A percentile compares a stretch with the other conserved stretches of the same genome.
Evolutionary conservation across 345 rosid species (phyloP).

Genomic region (Brassica carinata): DNA sequence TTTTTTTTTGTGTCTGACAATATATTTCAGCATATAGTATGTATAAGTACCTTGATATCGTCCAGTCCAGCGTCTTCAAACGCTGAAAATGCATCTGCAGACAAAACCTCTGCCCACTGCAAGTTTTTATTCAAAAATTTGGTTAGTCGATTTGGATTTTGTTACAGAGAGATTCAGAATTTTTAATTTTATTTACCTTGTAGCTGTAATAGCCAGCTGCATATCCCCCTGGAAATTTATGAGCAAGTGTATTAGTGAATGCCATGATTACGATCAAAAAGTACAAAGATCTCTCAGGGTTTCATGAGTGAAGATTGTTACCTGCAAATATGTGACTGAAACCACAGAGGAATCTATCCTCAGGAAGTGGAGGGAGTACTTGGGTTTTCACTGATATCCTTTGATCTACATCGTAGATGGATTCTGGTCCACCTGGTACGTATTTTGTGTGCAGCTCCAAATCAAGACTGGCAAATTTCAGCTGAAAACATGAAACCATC

Average conservation of each 20-base stretch:
- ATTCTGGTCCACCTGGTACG: constrained; percentile 71
- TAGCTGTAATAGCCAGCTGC: constrained; percentile 99
- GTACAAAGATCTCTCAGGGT: no score
- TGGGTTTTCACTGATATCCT: constrained; percentile 72
- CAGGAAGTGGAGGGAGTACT: constrained; percentile 80
- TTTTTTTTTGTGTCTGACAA: neutral
- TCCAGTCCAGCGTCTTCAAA: constrained; percentile 93
- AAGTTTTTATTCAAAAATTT: constrained; percentile 24
- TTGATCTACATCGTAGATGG: constrained; percentile 75
- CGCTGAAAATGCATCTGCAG: constrained; percentile 99
- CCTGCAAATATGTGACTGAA: constrained; percentile 96
- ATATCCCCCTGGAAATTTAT: constrained; percentile 67
- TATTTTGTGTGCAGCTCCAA: constrained; percentile 83
- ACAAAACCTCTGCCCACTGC: constrained; percentile 99
- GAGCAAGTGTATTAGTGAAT: constrained; percentile 4
- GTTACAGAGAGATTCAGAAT: no score
- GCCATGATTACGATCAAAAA: no score
- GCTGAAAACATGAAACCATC: constrained; percentile 45
- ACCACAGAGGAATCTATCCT: constrained; percentile 83
- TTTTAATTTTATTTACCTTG: constrained; percentile 53
- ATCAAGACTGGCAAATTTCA: constrained; percentile 77
- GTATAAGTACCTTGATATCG: constrained; percentile 58
- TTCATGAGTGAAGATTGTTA: constrained; percentile 23
- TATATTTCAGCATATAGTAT: neutral
- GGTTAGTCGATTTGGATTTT: no score